Percentiles rank a stretch among this genome's conserved stretches.
Conservation (phyloP, 768 basidiomycete species). For the Naganishia antarctica region DNA sequence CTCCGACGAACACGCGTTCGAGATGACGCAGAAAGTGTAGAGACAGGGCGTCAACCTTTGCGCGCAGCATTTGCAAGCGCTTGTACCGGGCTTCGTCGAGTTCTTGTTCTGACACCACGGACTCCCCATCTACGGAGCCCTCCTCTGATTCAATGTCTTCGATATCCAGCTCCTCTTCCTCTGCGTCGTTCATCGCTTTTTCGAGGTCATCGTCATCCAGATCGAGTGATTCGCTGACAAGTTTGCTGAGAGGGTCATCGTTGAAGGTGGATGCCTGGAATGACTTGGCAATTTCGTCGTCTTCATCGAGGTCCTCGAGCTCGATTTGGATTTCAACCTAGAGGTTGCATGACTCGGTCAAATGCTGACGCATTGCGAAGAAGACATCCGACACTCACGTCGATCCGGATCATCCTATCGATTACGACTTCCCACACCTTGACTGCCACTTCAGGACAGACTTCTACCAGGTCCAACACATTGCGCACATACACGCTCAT, state of each 20-base stretch:
- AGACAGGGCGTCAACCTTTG: slow-evolving; percentile 84
- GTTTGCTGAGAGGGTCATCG: slow-evolving; percentile 68
- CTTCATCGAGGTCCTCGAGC: slow-evolving; percentile 78
- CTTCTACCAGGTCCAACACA: slow-evolving; percentile 70
- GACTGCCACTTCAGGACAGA: slow-evolving; percentile 79
- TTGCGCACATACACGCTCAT: slow-evolving; percentile 91
- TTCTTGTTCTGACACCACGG: slow-evolving; percentile 40
- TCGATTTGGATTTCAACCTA: slow-evolving; percentile 98
- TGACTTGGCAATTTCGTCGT: slow-evolving; percentile 24
- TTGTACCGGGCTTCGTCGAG: slow-evolving; percentile 32
- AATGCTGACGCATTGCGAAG: not conserved
- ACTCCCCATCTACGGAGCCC: slow-evolving; percentile 50
- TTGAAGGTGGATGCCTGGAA: slow-evolving; percentile 52
- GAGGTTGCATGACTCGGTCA: not conserved
- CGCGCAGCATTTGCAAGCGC: slow-evolving; percentile 68
- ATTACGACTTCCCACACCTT: slow-evolving; percentile 79
- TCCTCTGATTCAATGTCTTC: slow-evolving; percentile 69
- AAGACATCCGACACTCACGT: slow-evolving; percentile 57
- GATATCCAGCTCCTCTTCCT: slow-evolving; percentile 54
- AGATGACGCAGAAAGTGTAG: slow-evolving; percentile 82
- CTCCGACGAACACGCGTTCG: slow-evolving; percentile 51
- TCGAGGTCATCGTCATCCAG: slow-evolving; percentile 46
- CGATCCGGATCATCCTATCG: slow-evolving; percentile 91
- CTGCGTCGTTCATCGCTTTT: slow-evolving; percentile 65
- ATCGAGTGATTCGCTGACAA: slow-evolving; percentile 38